Evolutionary conservation across 2,329 filamentous ascomycete genomes (phyloP), one percentile per base, ranked within the genome.

Genomic region (Teratosphaeria viscida): DNA sequence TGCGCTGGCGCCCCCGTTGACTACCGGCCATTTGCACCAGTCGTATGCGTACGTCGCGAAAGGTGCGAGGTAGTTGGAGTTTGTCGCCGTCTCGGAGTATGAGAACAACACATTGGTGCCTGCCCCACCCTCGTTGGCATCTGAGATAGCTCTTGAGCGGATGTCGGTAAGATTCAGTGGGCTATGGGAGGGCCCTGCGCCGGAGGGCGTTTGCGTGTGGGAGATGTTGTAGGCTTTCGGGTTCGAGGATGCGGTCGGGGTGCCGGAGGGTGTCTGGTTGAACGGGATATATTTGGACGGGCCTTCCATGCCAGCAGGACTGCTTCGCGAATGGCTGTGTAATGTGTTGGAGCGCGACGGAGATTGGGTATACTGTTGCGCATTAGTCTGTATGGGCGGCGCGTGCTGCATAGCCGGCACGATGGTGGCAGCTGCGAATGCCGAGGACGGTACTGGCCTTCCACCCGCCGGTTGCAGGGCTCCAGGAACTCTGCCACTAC

Each of bases 41-140:
- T 99, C 94, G 69, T 95, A 92, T 12, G 94, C 92, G 73, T 97
- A 99, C 59, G 95, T 86, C 14, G 91, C 88, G 90, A 94, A 99
- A 0, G 92, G 92, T 4, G 92, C 91, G 63, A 95, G 77, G 71
- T 96, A 96, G 73, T 92, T 96, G 79, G 90, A 95, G 64, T 92
- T 95, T 5, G 71, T 89, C 74, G 71, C 87, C 63, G 84, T 72
- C 71, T 84, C 83, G 63, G 84, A 83, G 57, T 85, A 79, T 69
- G 91, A 88, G 70, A 87, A 87, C 57, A 74, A 75, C 14, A 68
- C 73, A 53, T 77, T 78, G 2, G 81, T 78, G 35, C 85, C 86
- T 52, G 85, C 80, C 14, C 82, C 78, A 56, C 85, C 84, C 65
- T 95, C 90, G 19, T 86, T 85, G 70, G 94, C 82, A 71, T 83